Base-by-base conservation (phyloP, 2,329 filamentous ascomycete species). In the Gremmenia infestans region DNA sequence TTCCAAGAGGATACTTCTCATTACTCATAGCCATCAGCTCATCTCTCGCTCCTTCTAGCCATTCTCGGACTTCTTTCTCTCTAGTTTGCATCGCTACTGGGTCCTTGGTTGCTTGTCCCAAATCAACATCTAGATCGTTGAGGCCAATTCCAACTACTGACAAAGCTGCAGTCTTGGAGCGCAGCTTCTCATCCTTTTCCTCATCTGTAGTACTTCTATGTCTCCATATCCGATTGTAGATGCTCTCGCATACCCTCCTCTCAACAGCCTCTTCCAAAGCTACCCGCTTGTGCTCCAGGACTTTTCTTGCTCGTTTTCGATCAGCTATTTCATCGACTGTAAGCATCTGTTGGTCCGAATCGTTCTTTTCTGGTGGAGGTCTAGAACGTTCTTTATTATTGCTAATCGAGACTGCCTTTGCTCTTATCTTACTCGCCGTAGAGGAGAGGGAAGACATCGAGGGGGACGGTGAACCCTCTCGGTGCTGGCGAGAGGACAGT, bases 161-260 rank as follows among this genome's bases (percentile, higher is more conserved):
- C 46, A 99, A 75, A 1, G 94, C 91, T 19, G 93, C 93, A 1
- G 92, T 97, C 67, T 96, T 94, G 9, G 94, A 99, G 32, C 94
- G 84, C 50, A 99, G 78, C 70, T 96, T 97, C 67, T 96, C 92
- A 69, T 99, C 94, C 67, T 93, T 83, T 12, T 94, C 92, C 72
- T 97, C 93, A 68, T 99, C 94, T 66, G 97, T 86, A 0, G 93
- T 96, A 69, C 81, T 94, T 57, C 88, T 84, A 71, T 99, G 94
- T 48, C 91, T 85, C 81, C 93, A 99, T 69, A 99, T 90, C 62
- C 88, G 86, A 56, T 86, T 81, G 68, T 97, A 97, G 47, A 93
- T 86, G 52, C 86, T 85, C 69, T 96, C 91, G 68, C 90, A 95
- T 11, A 92, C 81, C 60, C 88, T 83, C 61, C 89, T 83, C 70